A percentile compares a stretch with the other conserved stretches of the same genome.
Conservation (phyloP, 495 filamentous ascomycete genomes). For the Aspergillus hancockii region DNA sequence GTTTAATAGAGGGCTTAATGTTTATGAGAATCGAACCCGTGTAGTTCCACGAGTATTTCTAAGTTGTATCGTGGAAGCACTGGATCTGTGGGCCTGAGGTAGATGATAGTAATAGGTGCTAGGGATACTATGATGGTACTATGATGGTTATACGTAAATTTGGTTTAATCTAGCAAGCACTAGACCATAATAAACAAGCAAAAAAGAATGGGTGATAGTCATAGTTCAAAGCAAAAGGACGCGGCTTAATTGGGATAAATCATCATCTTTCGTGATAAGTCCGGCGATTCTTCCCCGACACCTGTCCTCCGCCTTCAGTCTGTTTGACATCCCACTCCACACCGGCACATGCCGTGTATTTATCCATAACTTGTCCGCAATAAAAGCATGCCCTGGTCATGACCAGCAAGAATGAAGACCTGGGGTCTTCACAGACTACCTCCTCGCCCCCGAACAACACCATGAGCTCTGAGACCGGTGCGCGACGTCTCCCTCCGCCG, state of each 20-base stretch:
- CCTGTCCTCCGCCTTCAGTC: constrained; percentile 6
- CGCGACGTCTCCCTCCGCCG: constrained; percentile 61
- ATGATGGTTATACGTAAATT: too few relatives aligned
- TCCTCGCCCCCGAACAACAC: constrained; percentile 11
- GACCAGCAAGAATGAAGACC: constrained; percentile 41
- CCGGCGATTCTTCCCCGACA: constrained; percentile 12
- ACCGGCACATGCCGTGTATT: constrained; percentile 6
- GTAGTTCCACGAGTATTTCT: too few relatives aligned
- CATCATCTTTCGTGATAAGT: not conserved
- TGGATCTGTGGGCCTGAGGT: too few relatives aligned
- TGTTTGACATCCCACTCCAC: constrained; percentile 1
- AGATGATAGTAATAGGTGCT: too few relatives aligned
- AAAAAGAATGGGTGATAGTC: not conserved
- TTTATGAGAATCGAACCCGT: too few relatives aligned
- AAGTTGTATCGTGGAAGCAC: too few relatives aligned
- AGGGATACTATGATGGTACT: too few relatives aligned
- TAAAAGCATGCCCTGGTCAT: constrained; percentile 46
- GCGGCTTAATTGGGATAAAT: too few relatives aligned
- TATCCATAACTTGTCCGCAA: not conserved
- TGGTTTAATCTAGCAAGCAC: not conserved
- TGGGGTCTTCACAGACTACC: constrained; percentile 32
- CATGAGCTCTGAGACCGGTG: constrained; percentile 26
- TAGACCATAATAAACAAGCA: not conserved
- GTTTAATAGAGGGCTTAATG: too few relatives aligned
- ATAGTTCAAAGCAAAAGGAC: not conserved